phyloP scores from a whole-genome alignment of 2,329 filamentous ascomycete species.

The Fusarium chaquense region DNA sequence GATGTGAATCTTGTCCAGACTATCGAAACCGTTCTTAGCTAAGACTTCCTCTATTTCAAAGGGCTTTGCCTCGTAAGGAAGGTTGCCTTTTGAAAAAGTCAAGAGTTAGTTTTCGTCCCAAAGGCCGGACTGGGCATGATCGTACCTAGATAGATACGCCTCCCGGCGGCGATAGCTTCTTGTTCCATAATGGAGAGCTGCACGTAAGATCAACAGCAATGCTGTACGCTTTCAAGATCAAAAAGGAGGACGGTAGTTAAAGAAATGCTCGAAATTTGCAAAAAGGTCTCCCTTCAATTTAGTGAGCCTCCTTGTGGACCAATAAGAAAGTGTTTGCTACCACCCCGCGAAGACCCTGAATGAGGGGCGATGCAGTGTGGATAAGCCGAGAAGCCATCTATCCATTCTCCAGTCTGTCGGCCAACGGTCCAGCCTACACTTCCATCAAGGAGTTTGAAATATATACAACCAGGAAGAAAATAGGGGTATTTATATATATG shows the following conservation, averaged over 20 bases:
- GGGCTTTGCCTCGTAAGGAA: slow-evolving; percentile 65
- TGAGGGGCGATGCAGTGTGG: slow-evolving; percentile 8
- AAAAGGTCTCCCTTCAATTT: not conserved
- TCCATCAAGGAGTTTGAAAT: not conserved
- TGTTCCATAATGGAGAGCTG: slow-evolving; percentile 14
- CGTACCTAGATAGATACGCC: slow-evolving; percentile 68
- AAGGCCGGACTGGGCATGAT: not conserved
- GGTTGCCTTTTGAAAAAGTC: slow-evolving; percentile 56
- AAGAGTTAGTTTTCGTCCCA: slow-evolving; percentile 7
- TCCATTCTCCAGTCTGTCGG: not conserved
- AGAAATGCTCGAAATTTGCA: not conserved
- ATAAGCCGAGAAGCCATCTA: not conserved
- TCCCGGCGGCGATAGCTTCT: slow-evolving; percentile 47
- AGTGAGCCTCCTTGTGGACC: slow-evolving; percentile 9
- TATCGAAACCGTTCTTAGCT: slow-evolving; percentile 55
- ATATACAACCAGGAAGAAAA: not conserved
- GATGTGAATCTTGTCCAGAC: slow-evolving; percentile 71
- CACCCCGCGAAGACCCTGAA: slow-evolving; percentile 12
- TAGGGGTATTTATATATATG: not conserved
- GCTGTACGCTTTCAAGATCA: not conserved
- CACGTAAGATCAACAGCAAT: not conserved
- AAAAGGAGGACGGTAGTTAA: not conserved
- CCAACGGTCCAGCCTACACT: not conserved
- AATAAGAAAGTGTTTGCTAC: slow-evolving; percentile 2
- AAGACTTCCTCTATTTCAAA: slow-evolving; percentile 72